Base-by-base conservation (phyloP, 352 stramenopile genomes). In the Halophytophthora polymorphica region DNA sequence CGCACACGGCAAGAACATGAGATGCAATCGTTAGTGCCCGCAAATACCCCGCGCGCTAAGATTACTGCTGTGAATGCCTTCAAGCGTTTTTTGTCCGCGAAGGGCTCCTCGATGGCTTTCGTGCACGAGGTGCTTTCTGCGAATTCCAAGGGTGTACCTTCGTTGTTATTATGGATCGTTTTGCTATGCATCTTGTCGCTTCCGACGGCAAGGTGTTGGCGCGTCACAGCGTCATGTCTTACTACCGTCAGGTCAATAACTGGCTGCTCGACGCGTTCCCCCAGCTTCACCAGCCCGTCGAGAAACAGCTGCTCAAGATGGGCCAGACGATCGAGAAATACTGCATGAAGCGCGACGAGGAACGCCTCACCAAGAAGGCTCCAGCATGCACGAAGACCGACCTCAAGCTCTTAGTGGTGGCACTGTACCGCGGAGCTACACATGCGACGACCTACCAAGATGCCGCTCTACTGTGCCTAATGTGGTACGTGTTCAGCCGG, bases 401-500 rank as follows among this genome's bases (percentile, higher is more conserved):
- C 45, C 36, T 66, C 31, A 41, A 56, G 34, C 50, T 39, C 5
- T 42, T 66, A 28, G 53, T 61, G 25, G 21, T 31, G 6, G 58
- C 63, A 31, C 39, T 79, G 33, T 75, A 71, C 41, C 15, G 45
- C 2, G 61, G n/a, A 34, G 55, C 53, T 2, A 35, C 18, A 4
- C 45, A 2, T 4, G 10, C 45, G 1, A 40, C 21, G 3, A 65
- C 68, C 50, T 73, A 69, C 38, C 58, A 73, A 45, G 54, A 75
- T 41, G 49, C 56, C 0, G 58, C 55, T 0, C 41, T 75, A 2
- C 22, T 75, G 2, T 59, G 58, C 3, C 17, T 79, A 3, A 31
- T 73, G 47, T 69, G 56, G 55, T 72, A 69, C 36, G 29, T 69
- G 15, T 71, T 78, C 23, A 57, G 64, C 3, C 57, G 57, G 15